Evolutionary conservation across 148 eudicot genomes (phyloP), one percentile per base, ranked within the genome.

Genomic region (Limonium bicolor): DNA sequence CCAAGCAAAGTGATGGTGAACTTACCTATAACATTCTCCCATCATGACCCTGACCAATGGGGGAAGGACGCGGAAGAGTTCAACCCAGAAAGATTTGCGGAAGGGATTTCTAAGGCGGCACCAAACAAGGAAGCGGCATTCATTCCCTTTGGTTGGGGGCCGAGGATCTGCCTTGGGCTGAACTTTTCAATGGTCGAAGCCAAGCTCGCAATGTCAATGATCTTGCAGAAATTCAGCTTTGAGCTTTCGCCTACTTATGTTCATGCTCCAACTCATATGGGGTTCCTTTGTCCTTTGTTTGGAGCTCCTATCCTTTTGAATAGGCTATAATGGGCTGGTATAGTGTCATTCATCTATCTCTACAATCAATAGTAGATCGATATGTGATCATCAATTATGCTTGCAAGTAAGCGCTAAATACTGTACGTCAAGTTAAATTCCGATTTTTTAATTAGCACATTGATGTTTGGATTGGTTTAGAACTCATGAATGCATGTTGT

Each of bases 61-160:
- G 92, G 92, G 0, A 67, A 73, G 7, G 74, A 77, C 37, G 75
- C 62, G 2, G 29, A 21, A 0, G 74, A 77, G 41, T 77, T 82
- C 58, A 74, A 66, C 2, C 86, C 77, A 0, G 72, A 74, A 29
- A 61, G 82, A 16, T 82, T 77, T 43, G 61, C 82, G 1, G 59
- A 59, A 41, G 93, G 93, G 4, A 48, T 77, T 48, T 13, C 61
- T 0, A 63, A 64, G 12, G 92, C 80, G 6, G n/a, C n/a, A n/a
- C 40, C 71, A 5, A 71, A 34, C 20, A 60, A 61, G 3, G 61
- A 63, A 8, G 39, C 27, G 20, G 36, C 74, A 0, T 81, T 51
- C 58, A 58, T 73, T 18, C 76, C 78, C 9, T 82, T 82, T 15
- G 53, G 77, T 12, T 48, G 69, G 50, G 92, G 81, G 0, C 81